Percentiles rank a stretch among this genome's conserved stretches.
Evolutionary conservation across 2,329 filamentous ascomycete genomes (phyloP).

Genomic region (Ophiostoma novo-ulmi): DNA sequence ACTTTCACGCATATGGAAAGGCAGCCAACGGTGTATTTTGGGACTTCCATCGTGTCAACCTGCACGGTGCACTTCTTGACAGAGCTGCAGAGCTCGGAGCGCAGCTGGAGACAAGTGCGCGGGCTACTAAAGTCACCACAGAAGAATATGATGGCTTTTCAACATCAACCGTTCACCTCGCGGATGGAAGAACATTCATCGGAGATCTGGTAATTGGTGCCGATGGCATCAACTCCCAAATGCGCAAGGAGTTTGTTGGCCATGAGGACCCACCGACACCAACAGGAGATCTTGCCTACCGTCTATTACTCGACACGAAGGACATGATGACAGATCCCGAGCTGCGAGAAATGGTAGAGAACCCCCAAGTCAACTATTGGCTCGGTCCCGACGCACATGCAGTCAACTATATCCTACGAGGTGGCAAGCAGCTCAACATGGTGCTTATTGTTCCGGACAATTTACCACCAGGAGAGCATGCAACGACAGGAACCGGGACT

Average conservation of each 20-base stretch:
- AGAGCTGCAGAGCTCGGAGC: constrained; percentile 32
- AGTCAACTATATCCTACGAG: constrained; percentile 34
- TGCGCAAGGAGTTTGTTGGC: constrained; percentile 25
- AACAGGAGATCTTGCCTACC: constrained; percentile 37
- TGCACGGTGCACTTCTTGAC: constrained; percentile 33
- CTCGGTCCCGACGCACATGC: constrained; percentile 35
- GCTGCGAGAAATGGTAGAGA: constrained; percentile 30
- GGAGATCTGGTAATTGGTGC: constrained; percentile 38
- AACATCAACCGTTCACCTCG: constrained; percentile 28
- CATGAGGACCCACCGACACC: constrained; percentile 29
- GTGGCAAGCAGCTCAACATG: constrained; percentile 35
- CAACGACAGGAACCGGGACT: constrained; percentile 31
- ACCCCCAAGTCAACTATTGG: constrained; percentile 35
- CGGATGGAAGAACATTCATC: constrained; percentile 31
- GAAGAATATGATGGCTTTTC: constrained; percentile 24
- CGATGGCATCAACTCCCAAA: constrained; percentile 37
- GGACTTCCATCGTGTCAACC: constrained; percentile 35
- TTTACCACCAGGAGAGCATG: constrained; percentile 26
- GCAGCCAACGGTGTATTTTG: constrained; percentile 34
- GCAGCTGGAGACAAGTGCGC: constrained; percentile 28
- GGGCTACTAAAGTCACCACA: constrained; percentile 30
- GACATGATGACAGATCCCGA: constrained; percentile 32
- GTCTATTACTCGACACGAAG: constrained; percentile 33
- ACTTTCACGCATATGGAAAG: constrained; percentile 21
- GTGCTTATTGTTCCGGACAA: constrained; percentile 32